Evolutionary conservation across 1,284 basidiomycete genomes (phyloP), one percentile per base, ranked within the genome.

Genomic region (Mycena citricolor): DNA sequence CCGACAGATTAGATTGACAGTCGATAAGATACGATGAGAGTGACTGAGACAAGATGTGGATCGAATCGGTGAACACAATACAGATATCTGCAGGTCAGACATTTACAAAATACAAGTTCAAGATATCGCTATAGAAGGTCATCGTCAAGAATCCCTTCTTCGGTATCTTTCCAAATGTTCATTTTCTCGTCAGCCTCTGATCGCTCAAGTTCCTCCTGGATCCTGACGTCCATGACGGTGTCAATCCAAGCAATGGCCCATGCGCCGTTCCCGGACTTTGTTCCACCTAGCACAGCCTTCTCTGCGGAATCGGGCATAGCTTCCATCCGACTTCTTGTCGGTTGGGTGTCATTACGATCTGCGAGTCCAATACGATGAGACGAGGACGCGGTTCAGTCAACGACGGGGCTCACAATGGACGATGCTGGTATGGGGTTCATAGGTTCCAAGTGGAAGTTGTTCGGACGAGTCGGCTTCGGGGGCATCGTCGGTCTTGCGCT

Each of bases 241-340:
- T 90, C 87, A 17, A 90, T 69, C 76, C 83, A 86, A 5, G 85
- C 83, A 29, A 90, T 63, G 0, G 74, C 85, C 87, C 87, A 90
- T 2, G 83, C 86, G 0, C 77, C 79, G 51, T 83, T 81, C 2
- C 86, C 86, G 2, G 76, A 76, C 61, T 86, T 86, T 0, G 82
- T 76, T 2, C 86, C 86, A 1, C 86, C 84, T 4, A 87, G 65
- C 20, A 85, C 64, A 2, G 65, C 69, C 51, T 73, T 71, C 16
- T 63, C 67, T 1, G 52, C 56, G 1, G 68, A 60, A 47, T 77
- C 71, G 7, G 77, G 72, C 4, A 83, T 44, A 3, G 62, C 59
- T 54, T 84, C 80, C 81, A 83, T 84, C n/a, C 73, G 73, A 44
- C 67, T 69, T 32, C 63, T 68, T 3, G 80, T 83, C 1, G 88